Evolutionary conservation across 345 rosid genomes (phyloP).

Genomic region (Eucalyptus virginea): DNA sequence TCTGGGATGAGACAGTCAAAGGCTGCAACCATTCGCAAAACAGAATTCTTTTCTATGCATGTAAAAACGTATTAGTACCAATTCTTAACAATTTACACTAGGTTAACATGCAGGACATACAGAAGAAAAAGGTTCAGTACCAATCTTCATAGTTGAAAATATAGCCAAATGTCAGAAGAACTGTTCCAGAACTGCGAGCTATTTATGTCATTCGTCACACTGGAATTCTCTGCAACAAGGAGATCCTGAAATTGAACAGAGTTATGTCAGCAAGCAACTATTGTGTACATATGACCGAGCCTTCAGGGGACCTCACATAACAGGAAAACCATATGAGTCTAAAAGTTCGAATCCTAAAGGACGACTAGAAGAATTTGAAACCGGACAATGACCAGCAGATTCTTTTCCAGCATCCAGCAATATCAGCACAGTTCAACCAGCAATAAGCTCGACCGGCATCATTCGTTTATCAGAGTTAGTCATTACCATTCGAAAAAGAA

Average conservation of each 20-base stretch:
- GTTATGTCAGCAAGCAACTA: neutral
- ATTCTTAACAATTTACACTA: neutral
- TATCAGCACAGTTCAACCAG: neutral
- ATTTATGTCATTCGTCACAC: neutral
- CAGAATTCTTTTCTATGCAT: neutral
- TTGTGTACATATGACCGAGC: neutral
- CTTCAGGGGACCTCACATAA: neutral
- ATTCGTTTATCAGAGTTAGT: neutral
- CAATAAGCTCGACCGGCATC: neutral
- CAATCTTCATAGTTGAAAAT: constrained; percentile 40
- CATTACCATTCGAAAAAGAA: neutral
- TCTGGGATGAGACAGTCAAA: neutral
- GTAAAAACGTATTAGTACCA: neutral
- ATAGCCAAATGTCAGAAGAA: neutral
- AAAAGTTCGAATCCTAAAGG: neutral
- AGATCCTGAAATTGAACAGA: neutral
- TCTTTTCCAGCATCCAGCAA: neutral
- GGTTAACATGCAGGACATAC: neutral
- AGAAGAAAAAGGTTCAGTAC: constrained; percentile 9
- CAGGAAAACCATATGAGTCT: neutral
- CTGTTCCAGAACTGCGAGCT: neutral
- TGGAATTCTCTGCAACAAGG: neutral
- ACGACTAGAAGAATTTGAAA: neutral
- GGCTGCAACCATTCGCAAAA: neutral
- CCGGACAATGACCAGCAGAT: neutral